Conservation (phyloP, 208 protist genomes). For the Zelonia costaricensis region DNA sequence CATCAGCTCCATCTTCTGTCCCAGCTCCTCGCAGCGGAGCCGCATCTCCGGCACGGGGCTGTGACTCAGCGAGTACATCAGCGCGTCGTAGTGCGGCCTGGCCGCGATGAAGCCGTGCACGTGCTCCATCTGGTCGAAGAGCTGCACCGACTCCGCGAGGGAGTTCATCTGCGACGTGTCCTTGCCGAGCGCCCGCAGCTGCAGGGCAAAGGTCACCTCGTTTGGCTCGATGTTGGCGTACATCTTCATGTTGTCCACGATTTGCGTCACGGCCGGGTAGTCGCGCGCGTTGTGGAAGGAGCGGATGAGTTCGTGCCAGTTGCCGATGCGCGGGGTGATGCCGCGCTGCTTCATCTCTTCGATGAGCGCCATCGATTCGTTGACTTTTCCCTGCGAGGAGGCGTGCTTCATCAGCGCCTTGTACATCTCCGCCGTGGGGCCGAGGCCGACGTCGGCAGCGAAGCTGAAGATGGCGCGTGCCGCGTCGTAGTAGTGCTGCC, state of each 20-base stretch:
- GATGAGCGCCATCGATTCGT: conserved; percentile 79
- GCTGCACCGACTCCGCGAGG: conserved; percentile 78
- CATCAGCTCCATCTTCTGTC: conserved; percentile 91
- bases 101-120: conserved; percentile 88
- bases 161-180: conserved; percentile 78
- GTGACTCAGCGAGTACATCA: conserved; percentile 85
- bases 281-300: conserved; percentile 84
- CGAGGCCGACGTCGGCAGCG: conserved; percentile 61
- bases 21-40: conserved; percentile 83
- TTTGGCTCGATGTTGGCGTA: conserved; percentile 93
- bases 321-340: conserved; percentile 88
- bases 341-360: conserved; percentile 88
- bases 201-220: conserved; percentile 83
- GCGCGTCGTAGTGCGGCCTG: conserved; percentile 81
- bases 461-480: conserved; percentile 79
- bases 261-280: conserved; percentile 74
- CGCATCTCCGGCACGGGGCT: conserved; percentile 80
- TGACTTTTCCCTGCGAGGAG: conserved; percentile 59
- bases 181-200: conserved; percentile 76
- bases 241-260: conserved; percentile 93
- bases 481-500: conserved; percentile 58
- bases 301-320: conserved; percentile 92
- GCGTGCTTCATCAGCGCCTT: conserved; percentile 82
- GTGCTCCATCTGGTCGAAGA: conserved; percentile 93
- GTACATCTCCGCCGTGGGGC: conserved; percentile 77